These are phyloP conservation scores for Lumnitzera littorea DNA, from an alignment of 345 rosid species.

Conservation along the genomic window DNA sequence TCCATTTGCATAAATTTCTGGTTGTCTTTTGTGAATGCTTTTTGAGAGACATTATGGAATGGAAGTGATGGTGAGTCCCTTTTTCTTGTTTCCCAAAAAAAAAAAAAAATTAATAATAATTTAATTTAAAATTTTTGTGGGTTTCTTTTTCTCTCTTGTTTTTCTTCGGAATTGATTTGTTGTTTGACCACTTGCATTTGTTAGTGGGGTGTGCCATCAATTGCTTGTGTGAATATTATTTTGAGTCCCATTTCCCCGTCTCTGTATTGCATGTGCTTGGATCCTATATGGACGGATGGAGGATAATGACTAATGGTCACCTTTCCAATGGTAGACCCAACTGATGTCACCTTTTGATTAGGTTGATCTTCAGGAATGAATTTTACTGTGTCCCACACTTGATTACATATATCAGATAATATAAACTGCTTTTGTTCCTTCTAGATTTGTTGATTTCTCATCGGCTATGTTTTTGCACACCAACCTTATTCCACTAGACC, in stretches of 20 bases:
- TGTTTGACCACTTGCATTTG: constrained; percentile 35
- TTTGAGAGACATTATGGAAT: constrained; percentile 22
- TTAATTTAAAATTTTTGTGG: background rate
- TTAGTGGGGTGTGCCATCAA: constrained; percentile 43
- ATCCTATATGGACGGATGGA: constrained; percentile 26
- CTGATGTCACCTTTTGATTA: constrained; percentile 8
- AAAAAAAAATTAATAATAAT: background rate
- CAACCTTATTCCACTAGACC: no score
- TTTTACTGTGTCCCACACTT: no score
- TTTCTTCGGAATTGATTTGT: constrained; percentile 24
- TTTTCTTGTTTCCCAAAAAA: constrained; percentile 1
- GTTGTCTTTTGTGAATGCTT: constrained; percentile 14
- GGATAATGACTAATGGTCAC: constrained; percentile 9
- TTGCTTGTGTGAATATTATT: constrained; percentile 27
- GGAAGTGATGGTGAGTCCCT: constrained; percentile 19
- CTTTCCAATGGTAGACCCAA: constrained; percentile 7
- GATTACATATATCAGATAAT: no score
- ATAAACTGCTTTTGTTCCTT: no score
- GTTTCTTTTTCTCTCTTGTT: background rate
- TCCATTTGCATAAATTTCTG: constrained; percentile 26
- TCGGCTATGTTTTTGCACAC: no score
- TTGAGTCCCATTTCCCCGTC: constrained; percentile 14
- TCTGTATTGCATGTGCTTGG: constrained; percentile 17
- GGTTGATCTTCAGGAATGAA: constrained; percentile 11
- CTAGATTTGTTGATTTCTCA: no score